Base-by-base conservation (phyloP, 257 asterid species). In the Marsdenia floribunda region DNA sequence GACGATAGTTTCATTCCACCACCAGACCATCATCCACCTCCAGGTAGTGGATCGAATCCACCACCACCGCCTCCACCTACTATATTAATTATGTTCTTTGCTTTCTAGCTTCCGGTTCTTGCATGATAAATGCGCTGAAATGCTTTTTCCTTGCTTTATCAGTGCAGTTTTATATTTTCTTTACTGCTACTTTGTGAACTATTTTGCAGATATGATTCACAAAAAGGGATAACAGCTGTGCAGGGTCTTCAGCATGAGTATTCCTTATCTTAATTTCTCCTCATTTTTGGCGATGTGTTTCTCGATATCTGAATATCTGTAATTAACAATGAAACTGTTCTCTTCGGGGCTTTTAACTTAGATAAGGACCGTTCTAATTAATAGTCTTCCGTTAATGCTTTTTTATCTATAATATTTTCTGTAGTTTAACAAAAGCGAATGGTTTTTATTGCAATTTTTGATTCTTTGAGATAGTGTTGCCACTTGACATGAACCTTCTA, bases 201-300 rank as follows among this genome's bases (percentile, higher is more conserved):
- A 42, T 66, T 70, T 77, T 91, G 87, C 90, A 92, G 99, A 88
- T 94, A 94, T 84, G 99, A 94, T 84, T 97, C 99, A 50, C 83
- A 79, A 29, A 94, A 92, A 86, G 85, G 99, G 80, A 83, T 94
- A 76, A 94, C 97, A 78, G 96, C 99, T 9, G 82, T 90, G 55
- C 96, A 94, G 83, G 99, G 97, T 77, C 97, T 94, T 77, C 97
- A 94, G 78, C 99, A 94, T 73, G 99, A 92, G 99, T 94, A 92
- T 76, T 54, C 70, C 60, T 65, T 82, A 71, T 77, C 35, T 73
- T 21, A 19, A 18, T 55, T 55, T 68, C 63, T n/a, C n/a, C n/a
- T 69, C 58, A 63, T 66, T 70, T 71, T 21, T 22, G 10, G 24
- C 26, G 8, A 37, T 14, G 9, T 71, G 68, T 64, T 50, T 60